Evolutionary conservation across 1,284 basidiomycete genomes (phyloP).

Genomic region (Irpex lacteus): DNA sequence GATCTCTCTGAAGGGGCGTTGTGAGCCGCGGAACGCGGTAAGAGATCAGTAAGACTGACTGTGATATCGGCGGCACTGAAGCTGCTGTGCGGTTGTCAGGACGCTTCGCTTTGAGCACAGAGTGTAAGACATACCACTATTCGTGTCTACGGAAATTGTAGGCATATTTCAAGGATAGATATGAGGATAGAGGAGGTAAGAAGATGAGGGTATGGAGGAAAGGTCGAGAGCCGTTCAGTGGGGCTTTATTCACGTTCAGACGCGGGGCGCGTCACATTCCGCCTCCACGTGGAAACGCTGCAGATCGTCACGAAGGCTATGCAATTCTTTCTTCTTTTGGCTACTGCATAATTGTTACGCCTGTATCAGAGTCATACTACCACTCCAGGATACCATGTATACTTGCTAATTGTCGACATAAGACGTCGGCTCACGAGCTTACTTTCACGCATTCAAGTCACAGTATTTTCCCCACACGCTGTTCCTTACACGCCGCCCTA

Average conservation of each 20-base stretch:
- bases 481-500: background rate
- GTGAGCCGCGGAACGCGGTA: background rate
- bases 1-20: conserved; percentile 5
- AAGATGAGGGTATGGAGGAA: background rate
- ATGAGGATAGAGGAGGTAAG: background rate
- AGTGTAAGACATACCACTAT: background rate
- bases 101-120: background rate
- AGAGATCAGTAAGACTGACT: conserved; percentile 4
- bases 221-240: background rate
- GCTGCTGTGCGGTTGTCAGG: conserved; percentile 1
- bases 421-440: too few relatives aligned
- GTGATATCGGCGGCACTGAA: conserved; percentile 11
- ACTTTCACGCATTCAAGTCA: too few relatives aligned
- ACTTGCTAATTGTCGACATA: background rate
- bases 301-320: background rate
- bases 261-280: conserved; percentile 2
- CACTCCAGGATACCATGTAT: background rate
- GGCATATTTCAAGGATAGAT: background rate
- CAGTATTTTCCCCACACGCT: too few relatives aligned
- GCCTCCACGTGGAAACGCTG: background rate
- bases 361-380: background rate
- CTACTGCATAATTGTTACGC: background rate
- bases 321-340: background rate
- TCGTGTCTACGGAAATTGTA: background rate
- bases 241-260: background rate